Percentiles rank a stretch among this genome's conserved stretches.
phyloP scores from a whole-genome alignment of 192 early-diverging fungal genomes.

The Umbelopsis sp. region DNA sequence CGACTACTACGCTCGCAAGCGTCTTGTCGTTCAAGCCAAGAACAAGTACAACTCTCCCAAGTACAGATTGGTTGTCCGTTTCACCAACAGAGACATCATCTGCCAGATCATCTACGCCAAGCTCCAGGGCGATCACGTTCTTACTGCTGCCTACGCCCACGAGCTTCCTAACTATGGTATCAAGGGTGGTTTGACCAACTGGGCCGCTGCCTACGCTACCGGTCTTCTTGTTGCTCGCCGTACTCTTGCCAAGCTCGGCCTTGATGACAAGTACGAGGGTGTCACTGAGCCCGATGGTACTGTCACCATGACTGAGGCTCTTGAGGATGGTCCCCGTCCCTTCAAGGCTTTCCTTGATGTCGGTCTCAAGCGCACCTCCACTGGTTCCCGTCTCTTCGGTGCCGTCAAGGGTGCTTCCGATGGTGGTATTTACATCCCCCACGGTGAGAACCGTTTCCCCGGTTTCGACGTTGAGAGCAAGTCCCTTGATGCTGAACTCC shows the following conservation, averaged over 20 bases:
- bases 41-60: conserved; percentile 99
- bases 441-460: conserved; percentile 96
- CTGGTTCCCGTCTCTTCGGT: conserved; percentile 95
- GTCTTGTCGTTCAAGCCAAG: conserved; percentile 97
- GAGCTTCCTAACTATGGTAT: conserved; percentile 96
- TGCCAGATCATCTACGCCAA: conserved; percentile 98
- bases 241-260: conserved; percentile 90
- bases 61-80: conserved; percentile 98
- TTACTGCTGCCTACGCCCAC: conserved; percentile 94
- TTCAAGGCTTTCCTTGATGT: conserved; percentile 99
- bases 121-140: conserved; percentile 95
- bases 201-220: conserved; percentile 98
- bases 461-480: conserved; percentile 89
- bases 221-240: conserved; percentile 97
- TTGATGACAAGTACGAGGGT: conserved; percentile 97
- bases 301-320: conserved; percentile 82
- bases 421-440: conserved; percentile 97
- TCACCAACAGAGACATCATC: conserved; percentile 98
- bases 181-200: conserved; percentile 99
- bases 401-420: conserved; percentile 99
- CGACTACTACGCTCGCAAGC: conserved; percentile 99
- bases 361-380: conserved; percentile 96
- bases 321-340: conserved; percentile 92
- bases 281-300: conserved; percentile 89
- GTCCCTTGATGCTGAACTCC: conserved; percentile 87